These are phyloP conservation scores for Populus hybrid DNA, from an alignment of 441 rosid genomes.

Conservation along the genomic window DNA sequence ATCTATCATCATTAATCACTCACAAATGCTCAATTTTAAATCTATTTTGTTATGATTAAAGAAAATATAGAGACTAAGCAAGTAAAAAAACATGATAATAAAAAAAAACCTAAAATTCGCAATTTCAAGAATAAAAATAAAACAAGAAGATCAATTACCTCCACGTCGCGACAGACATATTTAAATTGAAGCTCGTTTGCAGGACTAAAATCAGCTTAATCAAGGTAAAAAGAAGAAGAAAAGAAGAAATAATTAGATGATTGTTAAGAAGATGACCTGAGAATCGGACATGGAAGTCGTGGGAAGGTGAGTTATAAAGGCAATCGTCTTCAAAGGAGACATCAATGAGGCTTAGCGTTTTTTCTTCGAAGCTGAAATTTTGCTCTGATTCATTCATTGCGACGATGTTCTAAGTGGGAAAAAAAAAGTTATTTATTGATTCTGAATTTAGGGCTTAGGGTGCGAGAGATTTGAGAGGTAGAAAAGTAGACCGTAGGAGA, in stretches of 20 bases:
- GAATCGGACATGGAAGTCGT: slow-evolving; percentile 23
- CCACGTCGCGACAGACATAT: not conserved
- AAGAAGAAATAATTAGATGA: not conserved
- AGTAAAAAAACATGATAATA: too few species aligned
- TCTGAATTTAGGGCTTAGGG: not conserved
- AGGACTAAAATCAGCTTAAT: not conserved
- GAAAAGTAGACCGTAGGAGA: not conserved
- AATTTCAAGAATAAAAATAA: too few species aligned
- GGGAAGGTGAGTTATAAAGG: slow-evolving; percentile 57
- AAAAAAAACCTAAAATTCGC: not conserved
- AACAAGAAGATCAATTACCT: not conserved
- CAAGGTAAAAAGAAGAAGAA: not conserved
- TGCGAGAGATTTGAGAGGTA: slow-evolving; percentile 10
- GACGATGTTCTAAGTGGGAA: not conserved
- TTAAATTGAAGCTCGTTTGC: not conserved
- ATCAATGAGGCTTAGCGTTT: slow-evolving; percentile 66
- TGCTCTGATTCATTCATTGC: slow-evolving; percentile 54
- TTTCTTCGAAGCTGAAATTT: slow-evolving; percentile 31
- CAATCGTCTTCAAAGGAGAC: slow-evolving; percentile 79
- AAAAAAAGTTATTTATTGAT: not conserved
- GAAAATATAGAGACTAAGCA: not conserved
- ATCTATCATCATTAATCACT: not conserved
- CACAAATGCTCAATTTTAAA: not conserved
- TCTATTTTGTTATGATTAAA: not conserved
- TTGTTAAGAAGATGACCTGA: slow-evolving; percentile 33